These are phyloP conservation scores for Talaromyces sp. DNA, from an alignment of 2,329 filamentous ascomycete genomes.

Conservation along the genomic window DNA sequence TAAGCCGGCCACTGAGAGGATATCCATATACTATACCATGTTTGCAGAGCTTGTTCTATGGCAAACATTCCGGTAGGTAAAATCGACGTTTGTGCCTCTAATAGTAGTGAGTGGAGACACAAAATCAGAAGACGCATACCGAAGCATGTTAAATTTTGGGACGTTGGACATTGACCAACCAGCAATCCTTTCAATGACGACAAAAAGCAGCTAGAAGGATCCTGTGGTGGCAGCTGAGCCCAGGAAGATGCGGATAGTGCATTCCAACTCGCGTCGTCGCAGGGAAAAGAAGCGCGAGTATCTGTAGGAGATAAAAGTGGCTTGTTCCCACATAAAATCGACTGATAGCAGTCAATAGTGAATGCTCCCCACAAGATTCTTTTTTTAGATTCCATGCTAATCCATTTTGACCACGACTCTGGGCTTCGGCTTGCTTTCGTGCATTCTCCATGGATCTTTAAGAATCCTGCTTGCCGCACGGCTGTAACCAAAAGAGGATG, in stretches of 20 bases:
- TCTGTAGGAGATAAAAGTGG: background rate
- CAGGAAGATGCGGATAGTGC: background rate
- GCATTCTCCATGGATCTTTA: background rate
- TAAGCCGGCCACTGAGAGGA: too few relatives aligned
- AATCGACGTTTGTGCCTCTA: background rate
- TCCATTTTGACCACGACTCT: background rate
- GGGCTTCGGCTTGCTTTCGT: background rate
- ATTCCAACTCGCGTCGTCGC: constrained; percentile 3
- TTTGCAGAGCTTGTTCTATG: background rate
- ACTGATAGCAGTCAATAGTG: constrained; percentile 1
- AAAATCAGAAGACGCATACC: background rate
- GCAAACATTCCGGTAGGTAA: background rate
- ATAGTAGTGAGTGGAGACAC: constrained; percentile 1
- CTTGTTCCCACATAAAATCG: background rate
- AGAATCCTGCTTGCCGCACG: background rate
- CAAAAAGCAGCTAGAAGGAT: background rate
- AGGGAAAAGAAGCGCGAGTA: constrained; percentile 1
- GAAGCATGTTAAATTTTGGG: background rate
- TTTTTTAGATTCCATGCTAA: constrained; percentile 1
- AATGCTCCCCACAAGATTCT: background rate
- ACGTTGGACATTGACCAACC: background rate
- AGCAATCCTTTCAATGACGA: background rate
- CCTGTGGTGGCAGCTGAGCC: background rate
- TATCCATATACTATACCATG: background rate
- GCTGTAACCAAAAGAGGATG: constrained; percentile 1